These are phyloP conservation scores for Pseudogymnoascus sp. DNA, from an alignment of 2,329 filamentous ascomycete genomes.

Conservation along the genomic window DNA sequence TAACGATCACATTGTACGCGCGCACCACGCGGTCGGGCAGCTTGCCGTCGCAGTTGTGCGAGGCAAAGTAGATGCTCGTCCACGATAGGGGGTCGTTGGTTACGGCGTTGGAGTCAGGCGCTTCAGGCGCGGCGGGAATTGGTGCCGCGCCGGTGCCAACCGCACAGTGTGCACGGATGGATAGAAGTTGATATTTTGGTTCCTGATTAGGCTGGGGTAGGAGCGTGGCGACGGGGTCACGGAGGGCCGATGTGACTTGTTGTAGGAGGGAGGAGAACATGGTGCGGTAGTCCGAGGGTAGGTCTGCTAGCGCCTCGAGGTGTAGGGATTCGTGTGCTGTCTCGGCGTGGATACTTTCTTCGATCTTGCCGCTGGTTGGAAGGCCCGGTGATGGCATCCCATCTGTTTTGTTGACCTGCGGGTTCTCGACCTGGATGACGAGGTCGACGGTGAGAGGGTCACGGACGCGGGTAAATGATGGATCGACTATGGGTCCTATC, in stretches of 20 bases:
- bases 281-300: slow-evolving; percentile 27
- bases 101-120: slow-evolving; percentile 24
- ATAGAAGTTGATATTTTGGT: slow-evolving; percentile 23
- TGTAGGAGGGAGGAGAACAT: slow-evolving; percentile 38
- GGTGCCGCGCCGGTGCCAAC: slow-evolving; percentile 56
- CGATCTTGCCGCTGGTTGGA: slow-evolving; percentile 10
- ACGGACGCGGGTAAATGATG: slow-evolving; percentile 71
- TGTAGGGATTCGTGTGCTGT: slow-evolving; percentile 10
- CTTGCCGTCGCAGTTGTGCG: slow-evolving; percentile 50
- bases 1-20: slow-evolving; percentile 66
- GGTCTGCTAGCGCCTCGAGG: slow-evolving; percentile 12
- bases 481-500: slow-evolving; percentile 68
- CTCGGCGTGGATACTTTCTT: slow-evolving; percentile 16
- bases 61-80: slow-evolving; percentile 63
- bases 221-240: slow-evolving; percentile 34
- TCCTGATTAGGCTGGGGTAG: slow-evolving; percentile 28
- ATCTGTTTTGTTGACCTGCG: slow-evolving; percentile 14
- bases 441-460: slow-evolving; percentile 67
- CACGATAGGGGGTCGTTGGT: slow-evolving; percentile 47
- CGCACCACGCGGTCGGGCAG: slow-evolving; percentile 43
- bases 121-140: slow-evolving; percentile 49
- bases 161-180: slow-evolving; percentile 39
- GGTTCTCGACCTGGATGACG: slow-evolving; percentile 43
- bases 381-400: background rate
- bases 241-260: slow-evolving; percentile 42